Conservation (phyloP, 192 early-diverging fungal species). For the Rhizoclosmatium sp. region DNA sequence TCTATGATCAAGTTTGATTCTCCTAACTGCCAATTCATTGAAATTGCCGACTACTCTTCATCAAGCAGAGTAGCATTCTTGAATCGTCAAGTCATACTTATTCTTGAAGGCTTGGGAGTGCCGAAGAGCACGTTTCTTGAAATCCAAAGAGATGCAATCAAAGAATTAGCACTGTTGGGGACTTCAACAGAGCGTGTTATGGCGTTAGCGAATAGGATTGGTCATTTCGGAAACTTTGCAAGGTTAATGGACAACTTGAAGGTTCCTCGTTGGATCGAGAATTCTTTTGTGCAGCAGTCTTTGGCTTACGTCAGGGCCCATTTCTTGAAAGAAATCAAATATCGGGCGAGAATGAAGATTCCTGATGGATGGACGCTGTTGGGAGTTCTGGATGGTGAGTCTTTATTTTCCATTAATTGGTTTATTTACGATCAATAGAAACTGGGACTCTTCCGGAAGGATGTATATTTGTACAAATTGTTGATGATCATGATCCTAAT, state of each 20-base stretch:
- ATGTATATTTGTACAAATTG: slow-evolving; percentile 48
- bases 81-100: slow-evolving; percentile 72
- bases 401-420: too few relatives aligned
- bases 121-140: slow-evolving; percentile 62
- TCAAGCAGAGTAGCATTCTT: slow-evolving; percentile 56
- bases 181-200: not conserved
- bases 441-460: slow-evolving; percentile 43
- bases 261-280: not conserved
- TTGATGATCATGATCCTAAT: not conserved
- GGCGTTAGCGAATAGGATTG: slow-evolving; percentile 9
- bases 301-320: slow-evolving; percentile 33
- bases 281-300: slow-evolving; percentile 19
- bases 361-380: slow-evolving; percentile 40
- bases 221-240: slow-evolving; percentile 27
- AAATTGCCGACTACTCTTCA: slow-evolving; percentile 64
- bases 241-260: slow-evolving; percentile 22
- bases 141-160: slow-evolving; percentile 40
- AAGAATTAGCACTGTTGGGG: slow-evolving; percentile 28
- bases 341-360: slow-evolving; percentile 49
- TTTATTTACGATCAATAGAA: slow-evolving; percentile 13
- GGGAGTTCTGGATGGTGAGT: slow-evolving; percentile 47
- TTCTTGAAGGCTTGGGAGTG: slow-evolving; percentile 65
- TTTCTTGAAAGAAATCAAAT: slow-evolving; percentile 30
- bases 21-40: slow-evolving; percentile 45
- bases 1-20: slow-evolving; percentile 69